Evolutionary conservation across 192 early-diverging fungal species (phyloP), one percentile per base, ranked within the genome.

Genomic region (Phycomyces blakesleeanus): DNA sequence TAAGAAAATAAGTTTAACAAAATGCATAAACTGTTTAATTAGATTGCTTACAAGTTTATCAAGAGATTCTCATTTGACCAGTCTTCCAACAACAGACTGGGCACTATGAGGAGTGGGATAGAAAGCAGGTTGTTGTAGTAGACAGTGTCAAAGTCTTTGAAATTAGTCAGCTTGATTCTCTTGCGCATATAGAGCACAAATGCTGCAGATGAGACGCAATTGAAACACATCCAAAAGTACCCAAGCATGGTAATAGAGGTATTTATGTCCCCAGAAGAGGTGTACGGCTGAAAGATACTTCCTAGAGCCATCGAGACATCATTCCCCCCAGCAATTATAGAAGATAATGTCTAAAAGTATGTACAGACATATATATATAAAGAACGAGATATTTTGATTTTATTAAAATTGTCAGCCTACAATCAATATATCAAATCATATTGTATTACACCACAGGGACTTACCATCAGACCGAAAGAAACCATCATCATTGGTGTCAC

Each of bases 61-160:
- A 67, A 65, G 24, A 82, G 62, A 56, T 89, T 85, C 14, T 75
- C 72, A 20, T 65, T 68, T 40, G 73, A 64, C 89, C 86, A 90
- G 57, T 89, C 82, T 61, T 90, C 90, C 37, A 87, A 74, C 7
- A 83, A 42, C 0, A 87, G 53, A 61, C 88, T 92, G 53, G 87
- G 76, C 0, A 85, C 62, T 0, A 89, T 15, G 67, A 87, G 81
- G 14, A 93, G 76, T 3, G 95, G 94, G 54, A 93, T 74, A 0
- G 90, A 90, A 51, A 98, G 79, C 34, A 95, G 66, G 66, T 95
- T 97, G 85, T 97, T 99, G 72, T 94, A 97, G 76, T 89, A 97
- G 15, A 97, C 92, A 5, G 92, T 94, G 74, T 99, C 97, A 77
- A 93, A 96, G 68, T 97, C 94, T 73, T 92, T 93, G 64, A 97